Percentiles rank a stretch among this genome's conserved stretches.
phyloP scores from a whole-genome alignment of 768 basidiomycete genomes.

The Auricularia auricula-judae region DNA sequence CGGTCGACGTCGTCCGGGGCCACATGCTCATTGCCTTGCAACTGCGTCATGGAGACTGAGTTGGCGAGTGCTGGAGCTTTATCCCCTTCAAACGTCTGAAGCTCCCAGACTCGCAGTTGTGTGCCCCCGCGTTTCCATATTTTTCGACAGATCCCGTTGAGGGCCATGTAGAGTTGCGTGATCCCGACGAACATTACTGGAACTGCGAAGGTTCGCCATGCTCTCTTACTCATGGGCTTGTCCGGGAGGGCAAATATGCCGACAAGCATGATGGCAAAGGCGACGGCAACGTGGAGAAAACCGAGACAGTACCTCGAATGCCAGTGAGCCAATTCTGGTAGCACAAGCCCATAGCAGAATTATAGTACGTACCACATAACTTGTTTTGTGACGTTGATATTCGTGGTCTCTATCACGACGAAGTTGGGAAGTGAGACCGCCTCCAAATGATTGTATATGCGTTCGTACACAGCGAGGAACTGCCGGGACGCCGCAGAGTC shows the following conservation, averaged over 20 bases:
- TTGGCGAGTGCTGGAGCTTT: neutral
- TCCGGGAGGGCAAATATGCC: slow-evolving; percentile 18
- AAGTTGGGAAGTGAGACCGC: slow-evolving; percentile 21
- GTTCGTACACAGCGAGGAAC: slow-evolving; percentile 27
- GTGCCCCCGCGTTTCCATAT: slow-evolving; percentile 24
- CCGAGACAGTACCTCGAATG: slow-evolving; percentile 12
- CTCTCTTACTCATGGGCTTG: slow-evolving; percentile 16
- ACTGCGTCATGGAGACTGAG: too few relatives aligned
- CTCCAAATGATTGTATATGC: slow-evolving; percentile 22
- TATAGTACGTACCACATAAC: slow-evolving; percentile 20
- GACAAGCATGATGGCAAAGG: slow-evolving; percentile 16
- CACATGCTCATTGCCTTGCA: too few relatives aligned
- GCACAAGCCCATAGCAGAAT: neutral
- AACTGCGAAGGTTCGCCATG: slow-evolving; percentile 23
- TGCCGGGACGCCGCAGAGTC: slow-evolving; percentile 4
- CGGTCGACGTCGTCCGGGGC: too few relatives aligned
- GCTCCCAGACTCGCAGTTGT: slow-evolving; percentile 30
- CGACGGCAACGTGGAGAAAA: slow-evolving; percentile 15
- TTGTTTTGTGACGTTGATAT: slow-evolving; percentile 28
- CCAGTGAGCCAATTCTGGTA: neutral
- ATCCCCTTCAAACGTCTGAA: slow-evolving; percentile 21
- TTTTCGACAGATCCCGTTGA: slow-evolving; percentile 22
- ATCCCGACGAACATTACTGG: slow-evolving; percentile 20
- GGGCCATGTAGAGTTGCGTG: slow-evolving; percentile 22
- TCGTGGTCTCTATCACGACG: slow-evolving; percentile 19